Percentiles rank a stretch among this genome's conserved stretches.
Evolutionary conservation across 805 yeast genomes (phyloP).

Genomic region (Sugiyamaella qingdaonensis): DNA sequence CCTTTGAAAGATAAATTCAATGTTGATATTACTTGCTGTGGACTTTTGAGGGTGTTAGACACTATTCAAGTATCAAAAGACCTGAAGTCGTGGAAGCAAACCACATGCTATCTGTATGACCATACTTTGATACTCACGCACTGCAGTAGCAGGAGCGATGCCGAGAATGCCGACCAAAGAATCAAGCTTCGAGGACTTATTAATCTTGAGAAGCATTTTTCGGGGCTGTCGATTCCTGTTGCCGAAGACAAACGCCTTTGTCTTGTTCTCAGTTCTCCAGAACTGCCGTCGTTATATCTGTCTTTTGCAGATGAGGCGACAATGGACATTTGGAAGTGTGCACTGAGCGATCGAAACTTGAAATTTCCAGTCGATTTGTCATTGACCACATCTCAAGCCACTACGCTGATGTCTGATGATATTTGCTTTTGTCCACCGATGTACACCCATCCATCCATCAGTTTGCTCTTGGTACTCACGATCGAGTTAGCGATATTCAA

Average conservation of each 20-base stretch:
- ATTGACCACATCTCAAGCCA: neutral
- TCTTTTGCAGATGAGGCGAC: constrained; percentile 6
- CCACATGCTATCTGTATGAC: constrained; percentile 17
- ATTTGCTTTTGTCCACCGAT: neutral
- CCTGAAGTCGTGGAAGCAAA: constrained; percentile 15
- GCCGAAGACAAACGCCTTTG: constrained; percentile 4
- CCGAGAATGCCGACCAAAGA: neutral
- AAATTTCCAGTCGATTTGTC: neutral
- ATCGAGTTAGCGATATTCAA: too few species aligned
- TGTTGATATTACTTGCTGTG: constrained; percentile 13
- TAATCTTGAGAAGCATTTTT: constrained; percentile 13
- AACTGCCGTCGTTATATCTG: constrained; percentile 15
- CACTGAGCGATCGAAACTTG: constrained; percentile 10
- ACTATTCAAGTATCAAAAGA: constrained; percentile 15
- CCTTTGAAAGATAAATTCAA: neutral
- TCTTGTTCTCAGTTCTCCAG: constrained; percentile 6
- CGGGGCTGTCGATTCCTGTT: neutral
- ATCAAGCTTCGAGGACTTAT: constrained; percentile 15
- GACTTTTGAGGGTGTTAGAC: constrained; percentile 14
- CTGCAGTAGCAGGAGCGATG: neutral
- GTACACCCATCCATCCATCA: too few species aligned
- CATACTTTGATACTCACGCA: constrained; percentile 12
- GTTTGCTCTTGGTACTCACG: too few species aligned
- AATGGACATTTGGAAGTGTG: constrained; percentile 16
- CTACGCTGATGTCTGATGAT: neutral